A percentile compares a stretch with the other conserved stretches of the same genome.
These are phyloP conservation scores for Trichoderma oligosporum DNA, from an alignment of 2,329 filamentous ascomycete genomes.

Conservation along the genomic window DNA sequence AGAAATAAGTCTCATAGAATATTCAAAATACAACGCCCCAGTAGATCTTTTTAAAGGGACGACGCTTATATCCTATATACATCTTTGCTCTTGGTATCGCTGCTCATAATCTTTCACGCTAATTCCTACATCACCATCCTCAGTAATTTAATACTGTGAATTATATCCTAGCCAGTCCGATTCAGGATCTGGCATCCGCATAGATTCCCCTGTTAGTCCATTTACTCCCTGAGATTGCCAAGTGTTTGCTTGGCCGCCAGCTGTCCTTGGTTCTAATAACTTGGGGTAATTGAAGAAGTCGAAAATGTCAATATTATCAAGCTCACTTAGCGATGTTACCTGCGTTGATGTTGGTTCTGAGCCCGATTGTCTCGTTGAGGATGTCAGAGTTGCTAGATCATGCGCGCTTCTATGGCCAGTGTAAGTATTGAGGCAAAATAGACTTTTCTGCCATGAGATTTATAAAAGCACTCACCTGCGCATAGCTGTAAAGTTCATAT, in stretches of 20 bases:
- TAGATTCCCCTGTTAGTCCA: conserved; percentile 24
- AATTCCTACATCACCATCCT: neutral
- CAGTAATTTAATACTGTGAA: conserved; percentile 9
- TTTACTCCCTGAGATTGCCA: conserved; percentile 26
- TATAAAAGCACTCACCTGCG: conserved; percentile 31
- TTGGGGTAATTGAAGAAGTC: conserved; percentile 46
- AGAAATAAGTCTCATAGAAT: too few species aligned
- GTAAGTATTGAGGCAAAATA: neutral
- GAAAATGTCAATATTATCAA: conserved; percentile 44
- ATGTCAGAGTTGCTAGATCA: conserved; percentile 38
- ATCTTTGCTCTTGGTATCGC: conserved; percentile 10
- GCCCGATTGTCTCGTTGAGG: conserved; percentile 35
- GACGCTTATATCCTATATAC: neutral
- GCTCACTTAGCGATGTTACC: conserved; percentile 37
- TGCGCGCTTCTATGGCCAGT: conserved; percentile 34
- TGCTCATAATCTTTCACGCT: conserved; percentile 5
- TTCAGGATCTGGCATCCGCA: conserved; percentile 31
- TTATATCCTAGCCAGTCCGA: conserved; percentile 32
- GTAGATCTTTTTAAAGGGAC: neutral
- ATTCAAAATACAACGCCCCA: neutral
- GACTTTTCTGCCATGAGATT: neutral
- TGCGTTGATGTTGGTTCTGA: conserved; percentile 39
- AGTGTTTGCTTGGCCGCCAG: conserved; percentile 26
- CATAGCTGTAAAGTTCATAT: conserved; percentile 39
- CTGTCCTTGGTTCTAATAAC: conserved; percentile 24